A percentile compares a stretch with the other conserved stretches of the same genome.
Conservation (phyloP, 805 yeast genomes). For the Candida taoyuanica region DNA sequence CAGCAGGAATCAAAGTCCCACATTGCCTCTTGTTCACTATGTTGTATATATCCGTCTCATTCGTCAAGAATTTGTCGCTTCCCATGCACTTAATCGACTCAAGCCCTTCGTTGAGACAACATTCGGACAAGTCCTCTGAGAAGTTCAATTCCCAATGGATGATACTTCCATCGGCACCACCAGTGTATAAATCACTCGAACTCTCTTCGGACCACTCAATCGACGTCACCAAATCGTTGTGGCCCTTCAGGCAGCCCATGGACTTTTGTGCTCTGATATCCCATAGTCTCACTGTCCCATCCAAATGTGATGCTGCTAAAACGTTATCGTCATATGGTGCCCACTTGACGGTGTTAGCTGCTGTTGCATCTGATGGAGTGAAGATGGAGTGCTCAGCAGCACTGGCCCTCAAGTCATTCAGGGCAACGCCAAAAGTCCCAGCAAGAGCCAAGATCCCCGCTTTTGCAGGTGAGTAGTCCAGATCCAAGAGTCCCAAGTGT, state of each 20-base stretch:
- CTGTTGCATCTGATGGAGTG: slow-evolving; percentile 34
- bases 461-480: slow-evolving; percentile 44
- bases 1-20: slow-evolving; percentile 60
- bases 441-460: slow-evolving; percentile 57
- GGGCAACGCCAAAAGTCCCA: slow-evolving; percentile 69
- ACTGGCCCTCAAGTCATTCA: slow-evolving; percentile 59
- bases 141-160: slow-evolving; percentile 61
- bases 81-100: slow-evolving; percentile 33
- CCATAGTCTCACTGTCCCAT: slow-evolving; percentile 62
- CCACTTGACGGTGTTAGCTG: slow-evolving; percentile 55
- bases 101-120: slow-evolving; percentile 45
- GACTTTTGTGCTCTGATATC: slow-evolving; percentile 61
- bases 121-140: slow-evolving; percentile 29
- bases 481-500: slow-evolving; percentile 44
- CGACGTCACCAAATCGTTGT: slow-evolving; percentile 47
- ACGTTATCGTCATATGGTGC: slow-evolving; percentile 53
- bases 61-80: slow-evolving; percentile 24
- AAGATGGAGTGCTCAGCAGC: slow-evolving; percentile 32
- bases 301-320: slow-evolving; percentile 60
- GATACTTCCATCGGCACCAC: slow-evolving; percentile 59
- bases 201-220: slow-evolving; percentile 54
- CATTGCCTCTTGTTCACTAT: slow-evolving; percentile 44
- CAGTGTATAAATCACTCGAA: slow-evolving; percentile 53
- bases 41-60: slow-evolving; percentile 28
- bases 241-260: slow-evolving; percentile 50